Base-by-base conservation (phyloP, 1,284 basidiomycete species). In the Cryptococcus deneoformans region DNA sequence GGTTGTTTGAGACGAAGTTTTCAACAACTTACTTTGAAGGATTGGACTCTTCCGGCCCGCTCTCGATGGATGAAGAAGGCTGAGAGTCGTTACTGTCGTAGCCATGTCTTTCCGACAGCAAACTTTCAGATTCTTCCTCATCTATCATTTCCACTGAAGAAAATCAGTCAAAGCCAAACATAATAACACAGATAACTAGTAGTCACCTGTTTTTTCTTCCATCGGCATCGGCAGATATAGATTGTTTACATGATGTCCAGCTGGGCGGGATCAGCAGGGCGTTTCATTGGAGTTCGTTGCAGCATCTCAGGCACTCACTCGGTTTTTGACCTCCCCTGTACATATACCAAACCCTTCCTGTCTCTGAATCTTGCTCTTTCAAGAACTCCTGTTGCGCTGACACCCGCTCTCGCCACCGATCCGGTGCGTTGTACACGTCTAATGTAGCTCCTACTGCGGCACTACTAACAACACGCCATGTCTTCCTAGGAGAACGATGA, bases 391-490 rank as follows among this genome's bases (percentile, higher is more conserved):
- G 77, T 72, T 95, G 92, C 5, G 70, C 71, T 39, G 73, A 65
- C 0, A 84, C 84, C 37, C 78, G 73, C 37, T 81, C 75, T 58
- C 77, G 76, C 84, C 86, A 88, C 0, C 83, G 84, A 35, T 72
- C 64, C 3, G 87, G 86, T 3, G 85, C 81, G 43, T 81, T 80
- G 71, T 90, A 92, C 2, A 86, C 79, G 65, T 93, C 90, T 16
- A 90, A 51, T 50, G 81, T 80, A 0, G 82, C 67, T 62, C 89
- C 88, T 0, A 84, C 76, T 7, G 76, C 68, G 2, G 87, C 39
- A 12, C 81, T 78, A 6, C 82, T 85, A 29, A 86, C 86, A 67
- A 92, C 87, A 20, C 87, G 76, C 90, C 90, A 93, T 46, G 14
- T 61, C 53, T 5, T 58, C 47, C 20, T 59, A 24, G 45, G 48